A percentile compares a stretch with the other conserved stretches of the same genome.
Evolutionary conservation across 768 basidiomycete species (phyloP).

Genomic region (Pleurotus giganteus): DNA sequence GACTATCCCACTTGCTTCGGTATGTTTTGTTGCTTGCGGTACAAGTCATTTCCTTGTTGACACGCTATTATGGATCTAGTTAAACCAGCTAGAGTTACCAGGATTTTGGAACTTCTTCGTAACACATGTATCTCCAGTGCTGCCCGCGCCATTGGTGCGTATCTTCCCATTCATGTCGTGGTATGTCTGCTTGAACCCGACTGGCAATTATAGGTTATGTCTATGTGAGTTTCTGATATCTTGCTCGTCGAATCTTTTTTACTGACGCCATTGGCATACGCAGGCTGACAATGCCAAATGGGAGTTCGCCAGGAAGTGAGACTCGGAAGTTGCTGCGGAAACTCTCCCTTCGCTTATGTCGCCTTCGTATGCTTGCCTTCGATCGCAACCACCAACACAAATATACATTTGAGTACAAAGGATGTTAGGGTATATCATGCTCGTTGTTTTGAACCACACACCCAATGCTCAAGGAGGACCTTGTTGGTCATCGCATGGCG

Average conservation of each 20-base stretch:
- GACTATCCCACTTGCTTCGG: slow-evolving; percentile 3
- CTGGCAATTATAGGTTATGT: neutral
- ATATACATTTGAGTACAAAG: too few relatives aligned
- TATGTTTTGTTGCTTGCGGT: neutral
- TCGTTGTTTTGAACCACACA: too few relatives aligned
- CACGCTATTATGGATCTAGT: neutral
- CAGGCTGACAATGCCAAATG: slow-evolving; percentile 7
- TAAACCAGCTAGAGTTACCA: neutral
- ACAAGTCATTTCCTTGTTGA: neutral
- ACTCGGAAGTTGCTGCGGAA: too few relatives aligned
- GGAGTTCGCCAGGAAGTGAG: slow-evolving; percentile 4
- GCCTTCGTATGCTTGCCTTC: too few relatives aligned
- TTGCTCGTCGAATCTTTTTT: neutral
- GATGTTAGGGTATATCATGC: too few relatives aligned
- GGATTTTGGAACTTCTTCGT: neutral
- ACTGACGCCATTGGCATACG: neutral
- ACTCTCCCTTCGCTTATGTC: too few relatives aligned
- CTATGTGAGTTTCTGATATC: neutral
- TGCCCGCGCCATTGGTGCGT: slow-evolving; percentile 1
- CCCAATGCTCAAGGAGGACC: too few relatives aligned
- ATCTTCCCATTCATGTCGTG: too few relatives aligned
- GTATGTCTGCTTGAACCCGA: neutral
- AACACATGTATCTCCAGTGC: slow-evolving; percentile 5
- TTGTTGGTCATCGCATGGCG: too few relatives aligned
- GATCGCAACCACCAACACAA: too few relatives aligned